These are phyloP conservation scores for Amaranthus tricolor DNA, from an alignment of 179 eudicot genomes.

Conservation along the genomic window DNA sequence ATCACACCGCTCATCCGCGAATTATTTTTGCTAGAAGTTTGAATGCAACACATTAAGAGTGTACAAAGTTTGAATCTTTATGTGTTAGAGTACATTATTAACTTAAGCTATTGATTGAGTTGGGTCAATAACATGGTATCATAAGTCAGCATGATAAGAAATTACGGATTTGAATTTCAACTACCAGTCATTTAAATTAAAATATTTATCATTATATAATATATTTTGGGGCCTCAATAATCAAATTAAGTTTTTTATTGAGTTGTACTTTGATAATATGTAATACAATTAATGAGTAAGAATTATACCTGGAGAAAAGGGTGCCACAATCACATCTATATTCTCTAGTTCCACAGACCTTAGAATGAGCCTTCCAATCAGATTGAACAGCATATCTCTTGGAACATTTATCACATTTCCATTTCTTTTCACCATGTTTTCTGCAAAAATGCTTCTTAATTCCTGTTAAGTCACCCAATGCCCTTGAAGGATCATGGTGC, in stretches of 20 bases:
- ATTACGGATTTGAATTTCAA: too few species aligned
- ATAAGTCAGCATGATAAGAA: too few species aligned
- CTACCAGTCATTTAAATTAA: too few species aligned
- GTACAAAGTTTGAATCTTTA: too few species aligned
- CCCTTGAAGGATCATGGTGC: conserved; percentile 61
- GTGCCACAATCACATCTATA: conserved; percentile 71
- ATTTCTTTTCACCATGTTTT: conserved; percentile 68
- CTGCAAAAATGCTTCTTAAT: conserved; percentile 60
- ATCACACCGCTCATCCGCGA: too few species aligned
- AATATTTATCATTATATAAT: too few species aligned
- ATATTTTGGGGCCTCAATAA: too few species aligned
- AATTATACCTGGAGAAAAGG: conserved; percentile 49
- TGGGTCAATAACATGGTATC: too few species aligned
- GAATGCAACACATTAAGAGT: too few species aligned
- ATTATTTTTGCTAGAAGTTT: too few species aligned
- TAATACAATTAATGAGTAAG: background rate
- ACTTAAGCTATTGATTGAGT: too few species aligned
- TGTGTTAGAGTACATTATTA: too few species aligned
- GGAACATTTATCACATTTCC: conserved; percentile 67
- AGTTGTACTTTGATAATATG: background rate
- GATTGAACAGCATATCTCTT: conserved; percentile 71
- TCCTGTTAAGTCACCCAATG: conserved; percentile 62
- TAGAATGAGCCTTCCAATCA: conserved; percentile 70
- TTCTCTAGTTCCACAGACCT: conserved; percentile 64
- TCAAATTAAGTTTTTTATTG: background rate